Evolutionary conservation across 768 basidiomycete genomes (phyloP).

Genomic region (Lactarius hengduanensis): DNA sequence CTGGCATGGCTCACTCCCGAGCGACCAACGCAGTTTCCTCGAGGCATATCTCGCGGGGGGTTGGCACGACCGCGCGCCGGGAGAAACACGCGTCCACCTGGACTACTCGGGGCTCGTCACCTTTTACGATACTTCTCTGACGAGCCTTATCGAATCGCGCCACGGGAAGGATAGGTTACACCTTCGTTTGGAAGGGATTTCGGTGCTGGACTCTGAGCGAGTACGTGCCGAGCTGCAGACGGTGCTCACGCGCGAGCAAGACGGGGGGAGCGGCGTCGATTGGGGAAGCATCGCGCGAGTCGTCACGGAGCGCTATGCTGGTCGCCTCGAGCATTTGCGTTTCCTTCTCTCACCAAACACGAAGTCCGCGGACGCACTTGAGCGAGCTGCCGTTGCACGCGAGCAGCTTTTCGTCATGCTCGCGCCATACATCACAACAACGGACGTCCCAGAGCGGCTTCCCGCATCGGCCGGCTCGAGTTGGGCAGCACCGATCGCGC

Average conservation of each 20-base stretch:
- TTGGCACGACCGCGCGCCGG: constrained; percentile 45
- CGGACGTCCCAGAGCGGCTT: constrained; percentile 17
- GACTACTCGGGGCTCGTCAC: constrained; percentile 44
- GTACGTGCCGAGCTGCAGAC: constrained; percentile 30
- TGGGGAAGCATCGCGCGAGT: constrained; percentile 42
- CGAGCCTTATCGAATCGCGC: constrained; percentile 38
- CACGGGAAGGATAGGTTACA: constrained; percentile 36
- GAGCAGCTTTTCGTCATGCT: constrained; percentile 28
- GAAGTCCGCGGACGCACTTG: background rate
- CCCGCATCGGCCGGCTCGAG: constrained; percentile 3
- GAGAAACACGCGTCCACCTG: constrained; percentile 44
- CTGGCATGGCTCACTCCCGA: constrained; percentile 24
- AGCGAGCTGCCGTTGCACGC: constrained; percentile 13
- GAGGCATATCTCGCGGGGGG: constrained; percentile 38
- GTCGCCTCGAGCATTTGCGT: constrained; percentile 42
- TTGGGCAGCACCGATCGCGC: constrained; percentile 28
- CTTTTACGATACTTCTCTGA: constrained; percentile 43
- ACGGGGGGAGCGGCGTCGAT: constrained; percentile 38
- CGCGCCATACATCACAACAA: constrained; percentile 34
- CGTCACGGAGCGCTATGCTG: constrained; percentile 43
- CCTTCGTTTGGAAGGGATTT: constrained; percentile 39
- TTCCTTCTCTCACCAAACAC: constrained; percentile 22
- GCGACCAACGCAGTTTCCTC: background rate
- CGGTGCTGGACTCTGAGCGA: constrained; percentile 31
- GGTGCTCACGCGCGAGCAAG: constrained; percentile 29